Conservation (phyloP, 2,329 filamentous ascomycete genomes). For the Exophiala sp. region DNA sequence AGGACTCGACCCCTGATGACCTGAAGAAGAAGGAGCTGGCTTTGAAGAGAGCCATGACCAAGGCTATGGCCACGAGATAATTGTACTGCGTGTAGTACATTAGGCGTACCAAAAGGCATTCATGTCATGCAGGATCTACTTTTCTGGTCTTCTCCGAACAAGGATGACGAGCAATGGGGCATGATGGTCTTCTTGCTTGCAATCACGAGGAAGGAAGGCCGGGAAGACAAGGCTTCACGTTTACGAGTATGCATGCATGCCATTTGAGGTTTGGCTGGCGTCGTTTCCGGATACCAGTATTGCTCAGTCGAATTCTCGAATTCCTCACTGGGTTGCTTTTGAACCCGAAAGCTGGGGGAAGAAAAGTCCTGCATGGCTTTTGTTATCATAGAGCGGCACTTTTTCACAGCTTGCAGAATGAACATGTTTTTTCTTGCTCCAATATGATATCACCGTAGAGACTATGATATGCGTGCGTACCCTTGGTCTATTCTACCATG, state of each 20-base stretch:
- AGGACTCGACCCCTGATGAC: conserved; percentile 85
- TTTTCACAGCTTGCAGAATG: conserved; percentile 2
- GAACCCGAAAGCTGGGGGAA: background rate
- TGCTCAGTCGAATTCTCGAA: background rate
- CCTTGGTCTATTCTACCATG: no score
- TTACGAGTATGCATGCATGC: conserved; percentile 15
- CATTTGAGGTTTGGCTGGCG: conserved; percentile 13
- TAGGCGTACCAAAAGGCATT: no score
- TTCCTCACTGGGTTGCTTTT: background rate
- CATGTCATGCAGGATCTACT: no score
- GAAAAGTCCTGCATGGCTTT: conserved; percentile 8
- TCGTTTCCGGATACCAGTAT: conserved; percentile 18
- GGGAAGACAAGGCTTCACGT: no score
- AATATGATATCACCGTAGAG: no score
- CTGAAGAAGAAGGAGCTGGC: conserved; percentile 99
- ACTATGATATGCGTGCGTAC: no score
- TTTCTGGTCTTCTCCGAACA: no score
- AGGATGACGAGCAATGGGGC: background rate
- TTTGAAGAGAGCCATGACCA: conserved; percentile 95
- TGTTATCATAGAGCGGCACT: conserved; percentile 14
- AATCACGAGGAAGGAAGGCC: background rate
- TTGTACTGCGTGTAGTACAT: no score
- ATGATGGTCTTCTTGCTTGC: background rate
- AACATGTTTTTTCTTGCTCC: background rate
- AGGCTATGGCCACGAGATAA: conserved; percentile 93